These are phyloP conservation scores for Trichoderma sp. DNA, from an alignment of 2,329 filamentous ascomycete genomes.

Conservation along the genomic window DNA sequence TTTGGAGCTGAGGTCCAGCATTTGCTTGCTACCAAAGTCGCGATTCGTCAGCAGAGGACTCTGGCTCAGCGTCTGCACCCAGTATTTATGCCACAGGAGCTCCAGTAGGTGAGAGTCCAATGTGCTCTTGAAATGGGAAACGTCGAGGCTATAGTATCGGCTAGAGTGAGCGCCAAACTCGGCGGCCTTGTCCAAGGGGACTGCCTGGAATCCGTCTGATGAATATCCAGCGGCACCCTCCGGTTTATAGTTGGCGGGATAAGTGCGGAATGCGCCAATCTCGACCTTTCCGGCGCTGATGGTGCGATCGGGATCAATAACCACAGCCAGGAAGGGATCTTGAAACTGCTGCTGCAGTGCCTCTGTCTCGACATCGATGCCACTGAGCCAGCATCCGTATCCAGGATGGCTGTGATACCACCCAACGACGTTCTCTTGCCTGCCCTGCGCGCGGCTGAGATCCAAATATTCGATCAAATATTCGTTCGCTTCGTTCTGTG, in stretches of 20 bases:
- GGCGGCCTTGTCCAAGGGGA: slow-evolving; percentile 89
- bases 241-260: slow-evolving; percentile 71
- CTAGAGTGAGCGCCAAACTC: slow-evolving; percentile 93
- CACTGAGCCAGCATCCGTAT: slow-evolving; percentile 96
- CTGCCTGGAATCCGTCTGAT: slow-evolving; percentile 67
- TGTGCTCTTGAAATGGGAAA: slow-evolving; percentile 92
- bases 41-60: slow-evolving; percentile 89
- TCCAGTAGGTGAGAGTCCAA: slow-evolving; percentile 86
- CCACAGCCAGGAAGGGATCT: slow-evolving; percentile 92
- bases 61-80: slow-evolving; percentile 93
- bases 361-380: slow-evolving; percentile 92
- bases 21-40: slow-evolving; percentile 90
- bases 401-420: slow-evolving; percentile 99
- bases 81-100: slow-evolving; percentile 97
- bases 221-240: slow-evolving; percentile 24
- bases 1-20: slow-evolving; percentile 83
- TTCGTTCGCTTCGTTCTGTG: slow-evolving; percentile 93
- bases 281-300: slow-evolving; percentile 95
- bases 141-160: slow-evolving; percentile 87
- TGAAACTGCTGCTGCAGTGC: slow-evolving; percentile 79
- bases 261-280: slow-evolving; percentile 95
- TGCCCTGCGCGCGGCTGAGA: slow-evolving; percentile 70
- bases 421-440: slow-evolving; percentile 89
- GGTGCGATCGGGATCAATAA: slow-evolving; percentile 94
- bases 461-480: slow-evolving; percentile 89